A percentile compares a stretch with the other conserved stretches of the same genome.
These are phyloP conservation scores for Candida yuanshanica DNA, from an alignment of 805 yeast genomes.

Conservation along the genomic window DNA sequence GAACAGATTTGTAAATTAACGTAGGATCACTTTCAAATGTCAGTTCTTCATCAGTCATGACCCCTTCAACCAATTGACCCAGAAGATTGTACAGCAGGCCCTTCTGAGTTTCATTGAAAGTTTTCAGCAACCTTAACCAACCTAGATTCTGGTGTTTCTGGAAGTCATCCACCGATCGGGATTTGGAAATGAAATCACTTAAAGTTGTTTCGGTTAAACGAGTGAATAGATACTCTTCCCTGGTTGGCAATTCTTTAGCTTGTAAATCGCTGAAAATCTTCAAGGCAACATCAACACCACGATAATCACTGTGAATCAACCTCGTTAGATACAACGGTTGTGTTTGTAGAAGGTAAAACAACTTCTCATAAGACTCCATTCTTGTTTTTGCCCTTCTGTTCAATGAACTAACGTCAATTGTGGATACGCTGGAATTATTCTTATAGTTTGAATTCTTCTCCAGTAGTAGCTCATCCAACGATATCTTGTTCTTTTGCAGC, in stretches of 20 bases:
- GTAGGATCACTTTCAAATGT: constrained; percentile 81
- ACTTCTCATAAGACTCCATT: constrained; percentile 64
- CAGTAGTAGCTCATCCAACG: constrained; percentile 59
- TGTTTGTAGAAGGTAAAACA: constrained; percentile 80
- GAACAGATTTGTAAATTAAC: constrained; percentile 41
- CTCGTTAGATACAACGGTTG: constrained; percentile 67
- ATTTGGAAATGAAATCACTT: constrained; percentile 30
- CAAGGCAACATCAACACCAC: constrained; percentile 23
- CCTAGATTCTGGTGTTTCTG: constrained; percentile 21
- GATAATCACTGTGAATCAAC: constrained; percentile 35
- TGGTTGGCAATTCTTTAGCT: constrained; percentile 22
- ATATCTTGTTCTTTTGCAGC: constrained; percentile 71
- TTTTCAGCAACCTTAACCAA: constrained; percentile 39
- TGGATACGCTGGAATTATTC: constrained; percentile 6
- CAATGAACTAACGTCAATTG: constrained; percentile 24
- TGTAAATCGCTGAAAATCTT: constrained; percentile 22
- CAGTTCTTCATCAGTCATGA: constrained; percentile 32
- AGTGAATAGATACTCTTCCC: constrained; percentile 23
- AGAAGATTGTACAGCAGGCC: constrained; percentile 29
- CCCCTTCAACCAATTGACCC: constrained; percentile 30
- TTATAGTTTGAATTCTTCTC: constrained; percentile 30
- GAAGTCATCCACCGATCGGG: constrained; percentile 24
- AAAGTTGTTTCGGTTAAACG: constrained; percentile 23
- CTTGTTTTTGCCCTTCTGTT: constrained; percentile 37
- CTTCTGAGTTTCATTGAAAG: constrained; percentile 35